Percentiles rank a stretch among this genome's conserved stretches.
Conservation (phyloP, 331 rosid species). For the Rosa hybrid region DNA sequence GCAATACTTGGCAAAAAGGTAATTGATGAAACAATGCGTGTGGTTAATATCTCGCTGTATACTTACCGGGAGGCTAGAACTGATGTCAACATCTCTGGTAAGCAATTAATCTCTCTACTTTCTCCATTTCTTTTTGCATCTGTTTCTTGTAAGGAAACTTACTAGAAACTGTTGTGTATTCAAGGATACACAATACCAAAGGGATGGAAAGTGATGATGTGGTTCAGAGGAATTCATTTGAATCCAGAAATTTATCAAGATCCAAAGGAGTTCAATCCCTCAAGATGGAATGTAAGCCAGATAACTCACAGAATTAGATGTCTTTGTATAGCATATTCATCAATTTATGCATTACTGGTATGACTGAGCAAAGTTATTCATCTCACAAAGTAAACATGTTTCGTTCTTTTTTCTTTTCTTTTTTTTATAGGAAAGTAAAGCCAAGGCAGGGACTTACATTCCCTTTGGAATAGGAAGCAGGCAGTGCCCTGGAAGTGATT, state of each 20-base stretch:
- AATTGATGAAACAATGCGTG: slow-evolving; percentile 38
- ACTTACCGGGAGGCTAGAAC: slow-evolving; percentile 40
- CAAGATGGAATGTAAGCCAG: slow-evolving; percentile 44
- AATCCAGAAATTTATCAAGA: slow-evolving; percentile 31
- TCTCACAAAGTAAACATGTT: not conserved
- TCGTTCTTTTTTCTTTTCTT: not conserved
- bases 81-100: slow-evolving; percentile 34
- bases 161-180: not conserved
- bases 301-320: not conserved
- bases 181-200: slow-evolving; percentile 41
- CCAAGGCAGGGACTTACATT: slow-evolving; percentile 37
- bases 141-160: not conserved
- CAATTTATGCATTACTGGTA: not conserved
- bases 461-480: slow-evolving; percentile 50
- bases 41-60: slow-evolving; percentile 38
- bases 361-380: not conserved
- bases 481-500: slow-evolving; percentile 49
- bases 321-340: not conserved
- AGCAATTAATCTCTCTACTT: not conserved
- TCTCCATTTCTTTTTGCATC: not conserved
- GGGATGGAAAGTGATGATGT: slow-evolving; percentile 47
- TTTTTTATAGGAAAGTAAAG: slow-evolving; percentile 22
- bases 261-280: slow-evolving; percentile 42
- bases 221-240: slow-evolving; percentile 43
- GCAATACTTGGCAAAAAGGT: slow-evolving; percentile 15